These are phyloP conservation scores for Termitomyces sp. DNA, from an alignment of 768 basidiomycete genomes.

Conservation along the genomic window DNA sequence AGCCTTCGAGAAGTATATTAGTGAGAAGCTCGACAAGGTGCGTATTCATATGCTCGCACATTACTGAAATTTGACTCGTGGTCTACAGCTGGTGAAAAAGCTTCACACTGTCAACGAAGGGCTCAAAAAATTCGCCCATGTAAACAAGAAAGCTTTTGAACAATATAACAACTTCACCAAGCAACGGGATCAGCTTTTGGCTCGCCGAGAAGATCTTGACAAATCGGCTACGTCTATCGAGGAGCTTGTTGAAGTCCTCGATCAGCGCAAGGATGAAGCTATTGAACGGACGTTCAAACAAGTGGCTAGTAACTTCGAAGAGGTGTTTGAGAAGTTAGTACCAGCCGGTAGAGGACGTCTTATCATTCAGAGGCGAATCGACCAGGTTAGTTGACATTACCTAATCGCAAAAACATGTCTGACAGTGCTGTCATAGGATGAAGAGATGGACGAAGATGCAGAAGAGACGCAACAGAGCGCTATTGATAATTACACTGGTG, in stretches of 20 bases:
- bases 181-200: constrained; percentile 86
- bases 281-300: constrained; percentile 99
- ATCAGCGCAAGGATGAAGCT: constrained; percentile 97
- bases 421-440: constrained; percentile 47
- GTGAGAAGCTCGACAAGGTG: constrained; percentile 84
- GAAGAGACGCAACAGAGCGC: constrained; percentile 70
- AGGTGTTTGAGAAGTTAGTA: constrained; percentile 94
- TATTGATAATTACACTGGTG: constrained; percentile 94
- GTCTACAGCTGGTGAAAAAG: constrained; percentile 78
- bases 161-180: constrained; percentile 98
- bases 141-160: constrained; percentile 99
- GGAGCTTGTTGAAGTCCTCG: constrained; percentile 89
- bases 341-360: constrained; percentile 89
- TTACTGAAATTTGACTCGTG: background rate
- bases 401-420: background rate
- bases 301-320: constrained; percentile 94
- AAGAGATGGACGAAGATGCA: constrained; percentile 67
- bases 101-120: constrained; percentile 91
- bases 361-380: constrained; percentile 89
- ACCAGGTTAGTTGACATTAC: constrained; percentile 50
- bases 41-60: constrained; percentile 20
- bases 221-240: constrained; percentile 86
- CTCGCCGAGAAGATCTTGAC: constrained; percentile 88
- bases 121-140: constrained; percentile 94
- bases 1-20: constrained; percentile 93